phyloP scores from a whole-genome alignment of 2,329 filamentous ascomycete species.

The Beauveria asiatica region DNA sequence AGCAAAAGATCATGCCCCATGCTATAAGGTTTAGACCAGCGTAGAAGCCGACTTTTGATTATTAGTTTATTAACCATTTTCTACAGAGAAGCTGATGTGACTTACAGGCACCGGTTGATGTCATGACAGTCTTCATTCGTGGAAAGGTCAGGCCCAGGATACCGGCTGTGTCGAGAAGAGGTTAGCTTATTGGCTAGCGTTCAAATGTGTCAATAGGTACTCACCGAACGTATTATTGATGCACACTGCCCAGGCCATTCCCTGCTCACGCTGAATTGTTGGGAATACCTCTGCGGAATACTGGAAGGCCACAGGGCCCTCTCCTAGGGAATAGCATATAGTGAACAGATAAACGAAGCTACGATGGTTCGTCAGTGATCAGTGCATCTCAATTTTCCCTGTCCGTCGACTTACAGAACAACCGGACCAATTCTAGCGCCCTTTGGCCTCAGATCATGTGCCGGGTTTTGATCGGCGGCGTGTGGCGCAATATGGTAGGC shows the following conservation, averaged over 20 bases:
- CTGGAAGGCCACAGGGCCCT: conserved; percentile 55
- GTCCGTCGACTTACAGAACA: conserved; percentile 12
- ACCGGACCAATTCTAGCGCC: conserved; percentile 15
- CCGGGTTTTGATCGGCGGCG: conserved; percentile 13
- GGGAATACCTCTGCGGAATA: conserved; percentile 61
- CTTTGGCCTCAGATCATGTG: conserved; percentile 12
- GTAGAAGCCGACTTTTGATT: conserved; percentile 28
- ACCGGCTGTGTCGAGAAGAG: conserved; percentile 23
- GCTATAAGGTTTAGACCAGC: conserved; percentile 36
- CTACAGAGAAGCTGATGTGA: neutral
- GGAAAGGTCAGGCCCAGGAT: conserved; percentile 51
- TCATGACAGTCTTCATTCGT: conserved; percentile 24
- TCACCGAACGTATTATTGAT: conserved; percentile 22
- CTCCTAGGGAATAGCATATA: conserved; percentile 31
- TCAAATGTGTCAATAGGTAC: neutral
- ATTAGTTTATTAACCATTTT: neutral
- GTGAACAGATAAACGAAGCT: conserved; percentile 22
- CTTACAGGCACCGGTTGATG: conserved; percentile 22
- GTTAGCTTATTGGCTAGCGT: neutral
- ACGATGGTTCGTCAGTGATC: neutral
- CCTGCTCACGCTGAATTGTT: conserved; percentile 56
- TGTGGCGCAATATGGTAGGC: conserved; percentile 3
- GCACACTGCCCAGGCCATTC: conserved; percentile 55
- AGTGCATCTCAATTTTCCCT: neutral
- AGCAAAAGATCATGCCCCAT: conserved; percentile 36